phyloP scores from a whole-genome alignment of 495 filamentous ascomycete genomes.

The Xylaria intraflava region DNA sequence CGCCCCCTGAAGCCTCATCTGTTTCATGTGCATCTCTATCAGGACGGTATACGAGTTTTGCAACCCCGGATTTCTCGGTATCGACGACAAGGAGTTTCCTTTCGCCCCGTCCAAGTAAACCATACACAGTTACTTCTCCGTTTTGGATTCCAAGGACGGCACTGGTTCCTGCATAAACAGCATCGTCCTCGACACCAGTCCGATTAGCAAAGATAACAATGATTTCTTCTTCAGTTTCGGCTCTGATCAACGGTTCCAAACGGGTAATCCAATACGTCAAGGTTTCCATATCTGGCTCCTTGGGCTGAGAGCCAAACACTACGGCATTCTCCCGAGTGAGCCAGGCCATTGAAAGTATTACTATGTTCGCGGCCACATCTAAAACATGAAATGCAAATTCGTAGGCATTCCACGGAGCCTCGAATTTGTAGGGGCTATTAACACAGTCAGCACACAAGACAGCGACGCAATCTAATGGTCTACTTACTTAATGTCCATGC shows the following conservation, averaged over 20 bases:
- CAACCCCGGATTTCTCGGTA: conserved; percentile 28
- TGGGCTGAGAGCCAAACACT: conserved; percentile 34
- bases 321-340: conserved; percentile 51
- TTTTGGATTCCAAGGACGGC: conserved; percentile 66
- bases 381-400: conserved; percentile 81
- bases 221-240: conserved; percentile 52
- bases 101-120: conserved; percentile 57
- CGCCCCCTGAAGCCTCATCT: background rate
- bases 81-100: conserved; percentile 61
- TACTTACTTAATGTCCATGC: conserved; percentile 62
- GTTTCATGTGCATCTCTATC: background rate
- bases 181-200: conserved; percentile 60
- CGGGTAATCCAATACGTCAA: conserved; percentile 87
- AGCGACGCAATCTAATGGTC: background rate
- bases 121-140: conserved; percentile 62
- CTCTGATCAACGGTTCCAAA: conserved; percentile 63
- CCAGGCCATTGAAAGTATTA: conserved; percentile 89
- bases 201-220: conserved; percentile 83
- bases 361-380: conserved; percentile 57
- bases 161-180: conserved; percentile 79
- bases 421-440: conserved; percentile 61
- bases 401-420: conserved; percentile 67
- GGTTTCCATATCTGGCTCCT: conserved; percentile 70
- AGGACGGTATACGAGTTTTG: conserved; percentile 25
- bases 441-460: background rate